Conservation (phyloP, 2,329 filamentous ascomycete genomes). For the Elsinoe fawcettii region DNA sequence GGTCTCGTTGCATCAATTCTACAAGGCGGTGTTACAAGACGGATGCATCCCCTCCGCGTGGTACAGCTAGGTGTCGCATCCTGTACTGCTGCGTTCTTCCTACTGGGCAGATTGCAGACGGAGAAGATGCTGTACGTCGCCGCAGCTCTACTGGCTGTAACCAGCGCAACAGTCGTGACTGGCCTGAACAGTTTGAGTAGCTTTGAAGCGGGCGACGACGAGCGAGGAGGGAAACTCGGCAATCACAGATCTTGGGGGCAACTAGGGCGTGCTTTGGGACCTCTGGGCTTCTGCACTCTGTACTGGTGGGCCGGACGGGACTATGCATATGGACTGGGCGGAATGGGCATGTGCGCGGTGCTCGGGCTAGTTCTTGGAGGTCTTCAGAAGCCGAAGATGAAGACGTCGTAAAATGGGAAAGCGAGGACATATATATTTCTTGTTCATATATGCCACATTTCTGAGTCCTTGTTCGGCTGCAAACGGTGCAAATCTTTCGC, state of each 20-base stretch:
- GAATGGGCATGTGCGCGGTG: slow-evolving; percentile 70
- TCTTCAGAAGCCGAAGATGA: slow-evolving; percentile 55
- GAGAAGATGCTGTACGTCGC: slow-evolving; percentile 69
- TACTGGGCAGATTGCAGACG: slow-evolving; percentile 63
- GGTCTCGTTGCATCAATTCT: slow-evolving; percentile 86
- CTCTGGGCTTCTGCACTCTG: slow-evolving; percentile 82
- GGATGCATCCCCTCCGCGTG: slow-evolving; percentile 70
- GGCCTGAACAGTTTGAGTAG: slow-evolving; percentile 86
- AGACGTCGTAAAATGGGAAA: background rate
- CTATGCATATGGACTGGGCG: slow-evolving; percentile 73
- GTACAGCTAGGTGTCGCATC: slow-evolving; percentile 71
- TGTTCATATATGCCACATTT: background rate
- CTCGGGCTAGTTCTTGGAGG: slow-evolving; percentile 61
- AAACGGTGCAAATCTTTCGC: slow-evolving; percentile 1
- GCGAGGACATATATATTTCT: slow-evolving; percentile 1
- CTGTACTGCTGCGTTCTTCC: slow-evolving; percentile 70
- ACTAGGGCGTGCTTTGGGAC: slow-evolving; percentile 76
- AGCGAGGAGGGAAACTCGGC: slow-evolving; percentile 80
- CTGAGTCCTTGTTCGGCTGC: background rate
- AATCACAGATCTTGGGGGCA: slow-evolving; percentile 76
- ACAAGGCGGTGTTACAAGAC: slow-evolving; percentile 83
- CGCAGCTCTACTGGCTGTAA: slow-evolving; percentile 76
- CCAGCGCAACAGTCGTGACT: slow-evolving; percentile 89
- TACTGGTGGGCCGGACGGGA: slow-evolving; percentile 98
- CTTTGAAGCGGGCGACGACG: slow-evolving; percentile 72